Conservation (phyloP, 306 rosid species). For the Astragalus membranaceus region DNA sequence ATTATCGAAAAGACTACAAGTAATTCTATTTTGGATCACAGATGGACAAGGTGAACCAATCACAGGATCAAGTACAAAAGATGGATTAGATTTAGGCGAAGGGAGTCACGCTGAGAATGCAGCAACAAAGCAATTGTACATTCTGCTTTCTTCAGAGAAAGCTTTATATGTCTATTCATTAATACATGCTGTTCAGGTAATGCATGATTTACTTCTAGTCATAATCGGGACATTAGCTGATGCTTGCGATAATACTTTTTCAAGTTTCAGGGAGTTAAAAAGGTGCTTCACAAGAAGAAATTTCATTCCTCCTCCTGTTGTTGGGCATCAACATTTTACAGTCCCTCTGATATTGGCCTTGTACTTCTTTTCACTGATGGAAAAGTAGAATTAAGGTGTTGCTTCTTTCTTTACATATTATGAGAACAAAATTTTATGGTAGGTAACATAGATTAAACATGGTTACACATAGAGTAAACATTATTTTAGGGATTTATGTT, state of each 20-base stretch:
- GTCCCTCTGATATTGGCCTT: conserved; percentile 48
- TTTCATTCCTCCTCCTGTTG: conserved; percentile 74
- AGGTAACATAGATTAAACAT: background rate
- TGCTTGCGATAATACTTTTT: background rate
- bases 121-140: conserved; percentile 39
- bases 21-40: conserved; percentile 13
- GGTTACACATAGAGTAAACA: background rate
- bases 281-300: conserved; percentile 83
- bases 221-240: background rate
- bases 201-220: conserved; percentile 1
- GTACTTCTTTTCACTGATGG: conserved; percentile 62
- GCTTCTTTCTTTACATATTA: background rate
- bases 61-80: conserved; percentile 25
- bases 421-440: background rate
- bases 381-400: conserved; percentile 74
- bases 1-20: background rate
- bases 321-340: conserved; percentile 74
- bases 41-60: conserved; percentile 45
- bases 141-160: conserved; percentile 81
- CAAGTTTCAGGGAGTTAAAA: conserved; percentile 68
- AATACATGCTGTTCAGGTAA: conserved; percentile 71
- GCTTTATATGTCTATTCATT: conserved; percentile 78
- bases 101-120: conserved; percentile 35
- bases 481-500: no score
- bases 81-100: conserved; percentile 34